These are phyloP conservation scores for Lobosporangium transversale DNA, from an alignment of 192 early-diverging fungal genomes.

Conservation along the genomic window DNA sequence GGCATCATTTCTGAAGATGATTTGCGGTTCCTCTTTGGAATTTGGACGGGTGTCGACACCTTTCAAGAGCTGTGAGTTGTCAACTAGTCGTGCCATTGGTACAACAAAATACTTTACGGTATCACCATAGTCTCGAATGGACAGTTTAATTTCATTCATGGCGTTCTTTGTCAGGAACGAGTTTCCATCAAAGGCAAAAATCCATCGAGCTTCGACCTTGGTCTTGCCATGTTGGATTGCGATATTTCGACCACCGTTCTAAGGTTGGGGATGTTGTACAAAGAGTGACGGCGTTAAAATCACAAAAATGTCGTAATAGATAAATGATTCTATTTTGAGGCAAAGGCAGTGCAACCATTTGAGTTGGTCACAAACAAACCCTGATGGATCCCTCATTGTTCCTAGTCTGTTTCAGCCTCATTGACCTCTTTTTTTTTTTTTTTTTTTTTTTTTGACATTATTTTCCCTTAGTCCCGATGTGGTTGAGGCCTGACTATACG, in stretches of 20 bases:
- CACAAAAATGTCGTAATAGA: no score
- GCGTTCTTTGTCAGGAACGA: constrained; percentile 65
- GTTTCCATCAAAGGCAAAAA: constrained; percentile 73
- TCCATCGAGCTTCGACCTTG: constrained; percentile 62
- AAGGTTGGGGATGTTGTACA: no score
- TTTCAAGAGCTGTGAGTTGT: constrained; percentile 63
- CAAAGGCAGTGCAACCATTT: no score
- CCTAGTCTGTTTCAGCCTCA: no score
- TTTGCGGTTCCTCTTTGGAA: constrained; percentile 70
- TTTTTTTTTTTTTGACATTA: not conserved
- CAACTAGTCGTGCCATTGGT: constrained; percentile 68
- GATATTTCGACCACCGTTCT: constrained; percentile 71
- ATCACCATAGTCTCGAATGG: constrained; percentile 57
- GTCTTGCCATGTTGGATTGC: constrained; percentile 63
- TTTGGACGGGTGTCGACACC: constrained; percentile 62
- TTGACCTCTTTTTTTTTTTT: constrained; percentile 2
- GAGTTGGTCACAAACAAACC: no score
- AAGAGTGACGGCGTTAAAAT: no score
- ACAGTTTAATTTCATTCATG: constrained; percentile 63
- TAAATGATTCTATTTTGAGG: not conserved
- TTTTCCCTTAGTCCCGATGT: not conserved
- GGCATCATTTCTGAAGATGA: constrained; percentile 68
- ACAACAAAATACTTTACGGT: constrained; percentile 68
- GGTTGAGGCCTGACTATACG: not conserved
- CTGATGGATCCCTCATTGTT: no score